Evolutionary conservation across 257 asterid species (phyloP).

Genomic region (Petunia axillaris): DNA sequence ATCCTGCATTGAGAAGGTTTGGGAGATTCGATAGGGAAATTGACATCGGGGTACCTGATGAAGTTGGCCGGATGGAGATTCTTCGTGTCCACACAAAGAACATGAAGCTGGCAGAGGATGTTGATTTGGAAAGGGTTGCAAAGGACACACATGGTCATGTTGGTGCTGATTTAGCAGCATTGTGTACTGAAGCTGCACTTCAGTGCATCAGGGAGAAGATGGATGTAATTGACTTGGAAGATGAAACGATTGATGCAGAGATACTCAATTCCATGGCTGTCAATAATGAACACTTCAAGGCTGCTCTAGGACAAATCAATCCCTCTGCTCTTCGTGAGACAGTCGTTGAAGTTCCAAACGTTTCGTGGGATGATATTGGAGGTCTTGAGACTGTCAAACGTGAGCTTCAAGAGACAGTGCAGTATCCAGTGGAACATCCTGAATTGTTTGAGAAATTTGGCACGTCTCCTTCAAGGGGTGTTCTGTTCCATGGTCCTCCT

Average conservation of each 20-base stretch:
- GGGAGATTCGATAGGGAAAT: background rate
- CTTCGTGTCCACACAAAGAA: background rate
- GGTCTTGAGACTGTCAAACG: constrained; percentile 62
- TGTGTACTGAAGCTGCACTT: background rate
- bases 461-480: constrained; percentile 71
- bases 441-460: constrained; percentile 70
- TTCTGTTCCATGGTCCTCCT: constrained; percentile 70
- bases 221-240: background rate
- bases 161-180: background rate
- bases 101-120: constrained; percentile 4
- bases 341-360: constrained; percentile 58
- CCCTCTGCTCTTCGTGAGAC: constrained; percentile 1
- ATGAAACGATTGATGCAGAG: background rate
- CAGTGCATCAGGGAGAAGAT: background rate
- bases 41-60: background rate
- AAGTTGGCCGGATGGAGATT: background rate
- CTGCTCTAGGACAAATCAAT: background rate
- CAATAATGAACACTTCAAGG: background rate
- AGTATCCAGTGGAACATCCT: constrained; percentile 69
- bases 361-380: constrained; percentile 58
- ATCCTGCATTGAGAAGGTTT: constrained; percentile 7
- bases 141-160: background rate
- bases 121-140: background rate
- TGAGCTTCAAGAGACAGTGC: constrained; percentile 48
- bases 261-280: background rate